These are phyloP conservation scores for Phylloporus rhodoxanthus DNA, from an alignment of 768 basidiomycete genomes.

Conservation along the genomic window DNA sequence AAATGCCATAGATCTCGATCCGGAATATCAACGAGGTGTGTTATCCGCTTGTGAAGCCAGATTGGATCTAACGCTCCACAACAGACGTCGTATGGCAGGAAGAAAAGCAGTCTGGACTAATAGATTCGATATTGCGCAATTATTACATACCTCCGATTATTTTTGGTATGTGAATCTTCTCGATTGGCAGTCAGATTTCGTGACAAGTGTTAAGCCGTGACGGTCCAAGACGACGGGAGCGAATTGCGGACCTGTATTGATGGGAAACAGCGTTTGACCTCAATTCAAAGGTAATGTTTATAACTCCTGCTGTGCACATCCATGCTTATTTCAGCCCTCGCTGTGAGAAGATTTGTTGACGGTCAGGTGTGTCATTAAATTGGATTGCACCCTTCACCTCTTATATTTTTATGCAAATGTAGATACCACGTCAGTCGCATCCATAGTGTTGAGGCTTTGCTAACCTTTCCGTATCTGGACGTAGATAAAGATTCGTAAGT, in stretches of 20 bases:
- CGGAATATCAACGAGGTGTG: slow-evolving; percentile 61
- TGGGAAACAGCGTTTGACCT: slow-evolving; percentile 69
- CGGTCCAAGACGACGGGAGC: slow-evolving; percentile 33
- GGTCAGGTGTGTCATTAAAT: slow-evolving; percentile 41
- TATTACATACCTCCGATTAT: slow-evolving; percentile 65
- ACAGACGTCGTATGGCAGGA: slow-evolving; percentile 63
- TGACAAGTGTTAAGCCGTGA: slow-evolving; percentile 32
- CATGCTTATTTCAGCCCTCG: not conserved
- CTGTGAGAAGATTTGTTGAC: slow-evolving; percentile 43
- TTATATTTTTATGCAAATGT: slow-evolving; percentile 6
- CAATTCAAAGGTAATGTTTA: slow-evolving; percentile 45
- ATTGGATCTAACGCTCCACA: slow-evolving; percentile 1
- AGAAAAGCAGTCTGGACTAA: slow-evolving; percentile 51
- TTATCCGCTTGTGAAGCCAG: not conserved
- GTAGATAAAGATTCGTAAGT: slow-evolving; percentile 40
- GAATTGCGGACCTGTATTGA: slow-evolving; percentile 56
- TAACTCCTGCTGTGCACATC: not conserved
- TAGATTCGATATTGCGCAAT: slow-evolving; percentile 60
- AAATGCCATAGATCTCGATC: slow-evolving; percentile 48
- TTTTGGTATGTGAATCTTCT: slow-evolving; percentile 40
- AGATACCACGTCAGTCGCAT: slow-evolving; percentile 40
- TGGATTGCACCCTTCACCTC: not conserved
- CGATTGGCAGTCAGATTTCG: not conserved
- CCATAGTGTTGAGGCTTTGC: not conserved
- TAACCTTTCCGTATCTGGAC: slow-evolving; percentile 1